Percentiles rank a stretch among this genome's conserved stretches.
phyloP scores from a whole-genome alignment of 2,329 filamentous ascomycete genomes.

The Elsinoe necatrix region DNA sequence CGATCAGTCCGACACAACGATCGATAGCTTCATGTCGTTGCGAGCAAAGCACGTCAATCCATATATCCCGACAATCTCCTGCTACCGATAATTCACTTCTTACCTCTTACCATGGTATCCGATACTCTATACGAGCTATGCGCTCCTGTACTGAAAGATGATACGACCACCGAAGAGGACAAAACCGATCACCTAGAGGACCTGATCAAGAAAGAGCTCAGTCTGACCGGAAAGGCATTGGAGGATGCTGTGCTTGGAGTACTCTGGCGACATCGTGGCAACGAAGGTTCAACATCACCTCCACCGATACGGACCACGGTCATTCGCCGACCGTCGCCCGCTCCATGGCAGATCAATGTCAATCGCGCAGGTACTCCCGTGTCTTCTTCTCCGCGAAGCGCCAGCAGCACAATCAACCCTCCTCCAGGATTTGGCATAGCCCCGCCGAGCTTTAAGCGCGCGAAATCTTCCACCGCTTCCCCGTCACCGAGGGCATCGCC shows the following conservation, averaged over 20 bases:
- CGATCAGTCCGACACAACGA: neutral
- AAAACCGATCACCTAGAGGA: slow-evolving; percentile 88
- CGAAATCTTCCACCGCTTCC: slow-evolving; percentile 69
- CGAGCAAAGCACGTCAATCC: neutral
- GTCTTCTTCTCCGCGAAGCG: slow-evolving; percentile 69
- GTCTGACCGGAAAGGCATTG: slow-evolving; percentile 62
- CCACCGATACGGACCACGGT: slow-evolving; percentile 81
- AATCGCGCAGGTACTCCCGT: slow-evolving; percentile 67
- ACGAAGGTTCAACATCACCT: slow-evolving; percentile 57
- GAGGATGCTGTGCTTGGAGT: slow-evolving; percentile 88
- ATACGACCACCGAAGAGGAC: slow-evolving; percentile 80
- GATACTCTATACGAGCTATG: slow-evolving; percentile 90
- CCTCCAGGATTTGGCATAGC: slow-evolving; percentile 68
- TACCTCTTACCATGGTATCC: slow-evolving; percentile 63
- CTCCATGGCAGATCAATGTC: slow-evolving; percentile 75
- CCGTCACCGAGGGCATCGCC: slow-evolving; percentile 91
- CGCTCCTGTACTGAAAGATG: slow-evolving; percentile 76
- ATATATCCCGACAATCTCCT: neutral
- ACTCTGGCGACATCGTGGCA: slow-evolving; percentile 73
- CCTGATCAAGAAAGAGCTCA: slow-evolving; percentile 64
- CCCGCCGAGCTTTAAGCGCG: slow-evolving; percentile 65
- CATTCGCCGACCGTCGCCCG: slow-evolving; percentile 82
- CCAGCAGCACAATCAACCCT: slow-evolving; percentile 69
- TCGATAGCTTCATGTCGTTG: slow-evolving; percentile 7
- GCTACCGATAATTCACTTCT: neutral